A percentile compares a stretch with the other conserved stretches of the same genome.
Conservation (phyloP, 1,139 yeast species). For the Suhomyces atakaporum region DNA sequence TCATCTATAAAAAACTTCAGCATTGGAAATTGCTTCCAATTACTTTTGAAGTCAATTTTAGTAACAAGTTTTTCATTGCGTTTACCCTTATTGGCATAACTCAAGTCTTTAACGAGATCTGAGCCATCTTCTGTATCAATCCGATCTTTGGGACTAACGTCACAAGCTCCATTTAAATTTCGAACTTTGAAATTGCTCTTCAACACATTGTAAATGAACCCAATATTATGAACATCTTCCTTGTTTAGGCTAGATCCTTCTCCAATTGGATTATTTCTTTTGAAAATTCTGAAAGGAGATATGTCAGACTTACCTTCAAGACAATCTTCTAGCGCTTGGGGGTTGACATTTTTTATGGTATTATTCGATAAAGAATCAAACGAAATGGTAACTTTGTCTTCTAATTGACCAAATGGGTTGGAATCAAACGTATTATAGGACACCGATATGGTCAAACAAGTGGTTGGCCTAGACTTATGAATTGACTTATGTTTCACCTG, state of each 20-base stretch:
- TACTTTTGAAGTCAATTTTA: conserved; percentile 8
- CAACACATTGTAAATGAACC: conserved; percentile 34
- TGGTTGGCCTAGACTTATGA: conserved; percentile 7
- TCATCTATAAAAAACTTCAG: conserved; percentile 31
- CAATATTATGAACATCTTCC: conserved; percentile 37
- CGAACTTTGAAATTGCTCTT: conserved; percentile 35
- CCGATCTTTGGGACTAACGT: conserved; percentile 7
- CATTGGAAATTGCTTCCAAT: conserved; percentile 8
- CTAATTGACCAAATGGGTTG: conserved; percentile 34
- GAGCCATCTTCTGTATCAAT: conserved; percentile 8
- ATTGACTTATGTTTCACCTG: neutral
- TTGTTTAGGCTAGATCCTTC: conserved; percentile 16
- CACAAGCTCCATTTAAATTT: conserved; percentile 35
- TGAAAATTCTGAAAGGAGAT: conserved; percentile 35
- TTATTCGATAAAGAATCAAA: conserved; percentile 32
- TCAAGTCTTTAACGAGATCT: conserved; percentile 7
- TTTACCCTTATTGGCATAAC: conserved; percentile 8
- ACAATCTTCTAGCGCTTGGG: conserved; percentile 27
- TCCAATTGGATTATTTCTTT: conserved; percentile 7
- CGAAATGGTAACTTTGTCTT: conserved; percentile 26
- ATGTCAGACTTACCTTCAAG: conserved; percentile 31
- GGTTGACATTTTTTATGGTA: conserved; percentile 25
- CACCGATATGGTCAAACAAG: conserved; percentile 42
- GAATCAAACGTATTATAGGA: conserved; percentile 35
- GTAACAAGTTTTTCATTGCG: conserved; percentile 14